Percentiles rank a stretch among this genome's conserved stretches.
Conservation (phyloP, 2,329 filamentous ascomycete species). For the Herpotrichia juniperi region DNA sequence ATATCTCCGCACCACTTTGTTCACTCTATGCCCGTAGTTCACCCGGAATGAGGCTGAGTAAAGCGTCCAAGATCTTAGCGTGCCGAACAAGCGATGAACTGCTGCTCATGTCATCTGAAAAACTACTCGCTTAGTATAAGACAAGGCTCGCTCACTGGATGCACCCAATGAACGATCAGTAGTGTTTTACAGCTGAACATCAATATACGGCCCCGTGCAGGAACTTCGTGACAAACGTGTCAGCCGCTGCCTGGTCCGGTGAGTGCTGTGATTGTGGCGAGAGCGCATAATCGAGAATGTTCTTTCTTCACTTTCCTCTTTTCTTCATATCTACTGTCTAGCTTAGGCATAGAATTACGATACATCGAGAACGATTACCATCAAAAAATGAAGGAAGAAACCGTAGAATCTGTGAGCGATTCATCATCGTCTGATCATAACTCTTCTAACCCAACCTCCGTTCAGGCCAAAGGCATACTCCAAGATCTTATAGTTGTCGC, state of each 20-base stretch:
- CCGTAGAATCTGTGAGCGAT: conserved; percentile 3
- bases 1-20: neutral
- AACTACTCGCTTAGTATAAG: conserved; percentile 1
- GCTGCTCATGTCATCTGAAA: neutral
- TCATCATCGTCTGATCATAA: neutral
- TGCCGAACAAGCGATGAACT: neutral
- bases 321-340: neutral
- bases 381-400: conserved; percentile 3
- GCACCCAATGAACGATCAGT: conserved; percentile 2
- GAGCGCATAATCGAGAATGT: neutral
- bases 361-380: neutral
- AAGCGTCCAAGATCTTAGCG: neutral
- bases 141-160: neutral
- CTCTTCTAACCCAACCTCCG: conserved; percentile 5
- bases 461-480: conserved; percentile 30
- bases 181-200: neutral
- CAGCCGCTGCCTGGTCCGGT: conserved; percentile 8
- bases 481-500: conserved; percentile 34
- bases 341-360: neutral
- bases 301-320: neutral
- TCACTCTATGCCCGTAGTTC: neutral
- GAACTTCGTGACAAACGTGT: conserved; percentile 6
- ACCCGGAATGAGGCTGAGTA: neutral
- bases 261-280: neutral
- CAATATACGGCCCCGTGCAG: neutral